Evolutionary conservation across 441 rosid genomes (phyloP).

Genomic region (Lepidium campestre): DNA sequence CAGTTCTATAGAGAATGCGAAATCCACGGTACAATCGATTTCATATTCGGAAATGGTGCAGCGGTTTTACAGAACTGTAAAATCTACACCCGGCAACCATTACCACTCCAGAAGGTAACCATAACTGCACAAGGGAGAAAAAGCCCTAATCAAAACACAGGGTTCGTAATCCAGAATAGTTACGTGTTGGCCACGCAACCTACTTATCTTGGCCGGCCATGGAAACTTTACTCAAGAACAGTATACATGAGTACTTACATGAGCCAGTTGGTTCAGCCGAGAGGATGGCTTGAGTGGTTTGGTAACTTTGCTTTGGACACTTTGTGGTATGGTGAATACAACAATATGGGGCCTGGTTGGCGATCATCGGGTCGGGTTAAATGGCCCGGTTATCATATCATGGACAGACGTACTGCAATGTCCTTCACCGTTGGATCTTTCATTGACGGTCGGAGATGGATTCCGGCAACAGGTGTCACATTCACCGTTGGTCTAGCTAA

Average conservation of each 20-base stretch:
- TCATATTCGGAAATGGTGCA: constrained; percentile 65
- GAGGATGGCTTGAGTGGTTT: constrained; percentile 77
- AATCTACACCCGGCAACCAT: constrained; percentile 42
- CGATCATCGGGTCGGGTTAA: constrained; percentile 34
- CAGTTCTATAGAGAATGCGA: constrained; percentile 56
- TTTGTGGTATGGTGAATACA: constrained; percentile 61
- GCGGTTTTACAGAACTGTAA: constrained; percentile 53
- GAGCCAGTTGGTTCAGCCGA: constrained; percentile 50
- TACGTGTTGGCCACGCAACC: constrained; percentile 45
- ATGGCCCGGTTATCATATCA: constrained; percentile 63
- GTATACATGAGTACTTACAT: constrained; percentile 59
- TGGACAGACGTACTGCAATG: constrained; percentile 36
- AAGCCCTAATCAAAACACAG: constrained; percentile 56
- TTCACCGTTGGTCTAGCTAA: constrained; percentile 44
- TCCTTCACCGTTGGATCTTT: constrained; percentile 47
- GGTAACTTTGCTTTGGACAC: constrained; percentile 53
- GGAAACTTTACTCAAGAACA: constrained; percentile 66
- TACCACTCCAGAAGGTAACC: constrained; percentile 46
- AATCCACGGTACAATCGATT: constrained; percentile 54
- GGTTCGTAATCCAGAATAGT: constrained; percentile 51
- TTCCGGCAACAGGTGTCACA: constrained; percentile 50
- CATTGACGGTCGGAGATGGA: constrained; percentile 55
- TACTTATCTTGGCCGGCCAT: constrained; percentile 63
- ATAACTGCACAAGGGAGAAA: constrained; percentile 67
- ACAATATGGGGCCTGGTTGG: constrained; percentile 51